Base-by-base conservation (phyloP, 495 filamentous ascomycete species). In the Rhizodiscina lignyota region DNA sequence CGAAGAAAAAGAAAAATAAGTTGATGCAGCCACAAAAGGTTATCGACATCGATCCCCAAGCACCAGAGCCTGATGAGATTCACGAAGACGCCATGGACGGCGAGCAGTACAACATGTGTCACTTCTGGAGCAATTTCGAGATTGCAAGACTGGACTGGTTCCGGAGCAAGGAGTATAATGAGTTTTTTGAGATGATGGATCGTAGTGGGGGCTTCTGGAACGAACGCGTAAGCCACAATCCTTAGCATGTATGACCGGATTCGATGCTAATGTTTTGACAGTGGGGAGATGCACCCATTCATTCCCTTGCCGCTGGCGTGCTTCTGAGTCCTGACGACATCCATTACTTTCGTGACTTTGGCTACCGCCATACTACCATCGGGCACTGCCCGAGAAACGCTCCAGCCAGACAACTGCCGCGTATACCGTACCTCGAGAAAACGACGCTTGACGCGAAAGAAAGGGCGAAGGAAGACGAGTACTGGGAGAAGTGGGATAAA, bases 111-210 rank as follows among this genome's bases (percentile, higher is more conserved):
- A 99, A 99, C 64, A 99, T 99, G 89, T 99, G 89, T 59, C 89
- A 99, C 66, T 99, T 96, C 67, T 99, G 89, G 89, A 93, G 83
- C 64, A 99, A 99, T 54, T 99, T 99, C 39, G 89, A 99, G 60
- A 99, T 99, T 59, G 89, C 89, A 15, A 73, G 77, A 36, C 66
- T 99, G 35, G 78, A 82, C 62, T 99, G 83, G 67, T 94, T 94
- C 70, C 72, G 89, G 45, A 93, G 84, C 62, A 83, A 92, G 57
- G 76, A 77, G 47, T 99, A 99, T 54, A 81, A 91, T 53, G 89
- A 94, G 32, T 96, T 99, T 62, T 99, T 99, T 63, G 68, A 94
- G 47, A 92, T 92, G 80, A 94, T 99, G 89, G 89, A 99, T 51
- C 74, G 76, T 37, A 93, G 84, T 53, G 89, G 89, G 38, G 89